These are phyloP conservation scores for Leccinum sublutescens DNA, from an alignment of 768 basidiomycete species.

Conservation along the genomic window DNA sequence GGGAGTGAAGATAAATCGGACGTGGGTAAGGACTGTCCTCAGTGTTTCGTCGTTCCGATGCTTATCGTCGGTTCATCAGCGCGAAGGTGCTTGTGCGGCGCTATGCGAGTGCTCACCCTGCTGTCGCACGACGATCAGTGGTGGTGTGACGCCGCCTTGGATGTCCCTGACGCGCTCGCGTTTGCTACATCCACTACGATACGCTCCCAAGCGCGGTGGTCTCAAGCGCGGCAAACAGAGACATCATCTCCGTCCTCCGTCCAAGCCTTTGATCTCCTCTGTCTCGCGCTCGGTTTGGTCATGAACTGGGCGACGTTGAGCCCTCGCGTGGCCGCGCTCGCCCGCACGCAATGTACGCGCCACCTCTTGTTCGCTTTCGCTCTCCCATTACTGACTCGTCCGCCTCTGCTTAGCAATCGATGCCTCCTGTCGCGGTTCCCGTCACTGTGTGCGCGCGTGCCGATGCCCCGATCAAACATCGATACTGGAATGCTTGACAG, in stretches of 20 bases:
- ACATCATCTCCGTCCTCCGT: conserved; percentile 21
- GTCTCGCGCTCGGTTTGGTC: conserved; percentile 70
- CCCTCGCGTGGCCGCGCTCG: conserved; percentile 44
- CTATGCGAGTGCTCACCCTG: conserved; percentile 67
- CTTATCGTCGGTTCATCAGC: conserved; percentile 23
- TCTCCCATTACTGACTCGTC: background rate
- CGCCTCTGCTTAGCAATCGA: conserved; percentile 44
- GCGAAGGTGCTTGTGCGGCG: conserved; percentile 51
- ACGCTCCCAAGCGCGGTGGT: conserved; percentile 35
- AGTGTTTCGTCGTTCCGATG: background rate
- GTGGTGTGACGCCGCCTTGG: conserved; percentile 56
- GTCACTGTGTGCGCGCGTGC: conserved; percentile 52
- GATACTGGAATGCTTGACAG: conserved; percentile 50
- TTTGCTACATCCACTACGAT: conserved; percentile 49
- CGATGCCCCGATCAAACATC: conserved; percentile 45
- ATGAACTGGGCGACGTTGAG: conserved; percentile 71
- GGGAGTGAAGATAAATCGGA: conserved; percentile 16
- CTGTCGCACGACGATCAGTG: conserved; percentile 59
- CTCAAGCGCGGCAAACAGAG: conserved; percentile 2
- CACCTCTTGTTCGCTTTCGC: background rate
- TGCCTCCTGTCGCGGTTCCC: conserved; percentile 47
- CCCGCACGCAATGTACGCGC: conserved; percentile 51
- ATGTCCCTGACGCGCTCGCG: conserved; percentile 44
- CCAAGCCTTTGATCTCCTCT: conserved; percentile 64
- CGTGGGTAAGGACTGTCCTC: conserved; percentile 18